Conservation (phyloP, 495 filamentous ascomycete species). For the Schizothecium vesticola region DNA sequence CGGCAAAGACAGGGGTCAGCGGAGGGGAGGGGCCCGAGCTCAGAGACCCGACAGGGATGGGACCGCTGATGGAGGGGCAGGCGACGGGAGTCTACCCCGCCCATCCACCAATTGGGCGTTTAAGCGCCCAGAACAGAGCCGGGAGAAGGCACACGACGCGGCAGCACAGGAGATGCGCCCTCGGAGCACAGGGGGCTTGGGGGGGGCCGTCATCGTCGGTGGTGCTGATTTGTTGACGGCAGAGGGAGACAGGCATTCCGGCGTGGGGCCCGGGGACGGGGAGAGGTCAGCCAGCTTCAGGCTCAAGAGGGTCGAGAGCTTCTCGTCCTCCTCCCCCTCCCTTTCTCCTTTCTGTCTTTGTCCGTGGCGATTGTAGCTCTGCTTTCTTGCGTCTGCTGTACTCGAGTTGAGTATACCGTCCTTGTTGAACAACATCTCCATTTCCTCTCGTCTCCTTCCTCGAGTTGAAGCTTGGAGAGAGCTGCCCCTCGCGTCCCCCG, state of each 20-base stretch:
- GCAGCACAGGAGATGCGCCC: neutral
- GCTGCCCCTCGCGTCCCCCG: neutral
- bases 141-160: neutral
- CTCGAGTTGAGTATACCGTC: neutral
- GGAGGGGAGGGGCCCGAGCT: constrained; percentile 4
- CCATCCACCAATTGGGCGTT: constrained; percentile 1
- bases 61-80: neutral
- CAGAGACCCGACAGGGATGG: neutral
- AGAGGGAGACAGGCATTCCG: neutral
- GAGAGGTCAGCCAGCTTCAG: neutral
- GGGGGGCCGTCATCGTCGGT: neutral
- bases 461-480: neutral
- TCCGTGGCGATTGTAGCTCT: neutral
- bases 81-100: neutral
- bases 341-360: neutral
- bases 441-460: neutral
- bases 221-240: neutral
- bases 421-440: neutral
- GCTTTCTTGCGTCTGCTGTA: neutral
- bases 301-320: neutral
- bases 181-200: neutral
- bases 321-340: neutral
- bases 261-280: neutral
- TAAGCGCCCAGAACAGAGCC: neutral
- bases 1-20: neutral